phyloP scores from a whole-genome alignment of 768 basidiomycete species.

The Lentinula guzmanii region DNA sequence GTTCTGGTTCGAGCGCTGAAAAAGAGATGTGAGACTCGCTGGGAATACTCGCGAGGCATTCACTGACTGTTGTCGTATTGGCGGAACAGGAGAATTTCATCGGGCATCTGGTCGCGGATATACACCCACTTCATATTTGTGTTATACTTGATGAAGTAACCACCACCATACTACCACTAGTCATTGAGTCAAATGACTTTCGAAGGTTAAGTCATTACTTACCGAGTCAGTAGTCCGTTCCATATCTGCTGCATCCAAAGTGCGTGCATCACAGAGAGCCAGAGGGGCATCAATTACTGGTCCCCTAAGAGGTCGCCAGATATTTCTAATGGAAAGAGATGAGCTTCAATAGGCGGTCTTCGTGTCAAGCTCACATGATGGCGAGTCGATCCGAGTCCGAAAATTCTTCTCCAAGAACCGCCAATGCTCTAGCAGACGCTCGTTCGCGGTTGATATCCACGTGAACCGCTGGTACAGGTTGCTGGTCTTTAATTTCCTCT shows the following conservation, averaged over 20 bases:
- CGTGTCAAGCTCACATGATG: neutral
- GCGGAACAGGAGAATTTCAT: conserved; percentile 6
- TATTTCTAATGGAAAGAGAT: neutral
- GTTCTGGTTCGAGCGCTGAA: neutral
- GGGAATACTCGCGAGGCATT: too few species aligned
- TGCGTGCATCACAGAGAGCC: conserved; percentile 6
- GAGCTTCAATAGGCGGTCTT: neutral
- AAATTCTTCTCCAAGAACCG: conserved; percentile 1
- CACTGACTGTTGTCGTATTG: conserved; percentile 7
- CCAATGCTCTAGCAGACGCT: neutral
- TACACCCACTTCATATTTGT: conserved; percentile 6
- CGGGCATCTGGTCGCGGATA: conserved; percentile 6
- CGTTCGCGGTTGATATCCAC: conserved; percentile 8
- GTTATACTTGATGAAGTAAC: conserved; percentile 7
- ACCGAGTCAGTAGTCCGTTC: conserved; percentile 5
- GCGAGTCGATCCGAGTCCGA: neutral
- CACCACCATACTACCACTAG: conserved; percentile 4
- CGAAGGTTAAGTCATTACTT: neutral
- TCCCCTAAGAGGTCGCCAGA: conserved; percentile 7
- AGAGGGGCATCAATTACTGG: conserved; percentile 6
- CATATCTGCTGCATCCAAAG: conserved; percentile 6
- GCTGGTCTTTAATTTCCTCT: neutral
- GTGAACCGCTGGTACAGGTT: conserved; percentile 7
- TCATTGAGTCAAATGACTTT: too few species aligned
- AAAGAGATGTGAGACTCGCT: neutral